phyloP scores from a whole-genome alignment of 176 grass and related monocot species.

The Eragrostis nindensis region DNA sequence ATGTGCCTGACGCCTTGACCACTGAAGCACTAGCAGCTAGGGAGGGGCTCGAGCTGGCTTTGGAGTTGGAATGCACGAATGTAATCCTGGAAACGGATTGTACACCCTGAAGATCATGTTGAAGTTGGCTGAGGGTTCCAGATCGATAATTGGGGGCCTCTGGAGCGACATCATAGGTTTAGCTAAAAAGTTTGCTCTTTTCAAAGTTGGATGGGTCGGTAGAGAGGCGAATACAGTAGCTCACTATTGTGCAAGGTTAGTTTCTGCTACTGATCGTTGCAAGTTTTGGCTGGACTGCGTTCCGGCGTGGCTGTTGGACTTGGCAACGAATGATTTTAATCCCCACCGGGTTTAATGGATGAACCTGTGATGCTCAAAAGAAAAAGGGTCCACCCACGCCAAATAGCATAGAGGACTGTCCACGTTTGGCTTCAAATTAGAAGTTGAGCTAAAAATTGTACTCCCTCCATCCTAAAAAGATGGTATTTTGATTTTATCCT shows the following conservation, averaged over 20 bases:
- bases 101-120: not conserved
- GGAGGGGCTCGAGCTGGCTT: not conserved
- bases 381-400: too few relatives aligned
- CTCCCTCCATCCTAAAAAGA: too few relatives aligned
- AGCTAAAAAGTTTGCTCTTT: not conserved
- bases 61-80: not conserved
- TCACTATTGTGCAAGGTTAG: not conserved
- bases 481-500: too few relatives aligned
- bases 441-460: too few relatives aligned
- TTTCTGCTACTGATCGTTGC: not conserved
- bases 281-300: not conserved
- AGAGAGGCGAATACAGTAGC: not conserved
- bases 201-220: not conserved
- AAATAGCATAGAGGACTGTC: too few relatives aligned
- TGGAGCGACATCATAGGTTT: not conserved
- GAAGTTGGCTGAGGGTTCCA: rapidly evolving
- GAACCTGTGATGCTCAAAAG: not conserved
- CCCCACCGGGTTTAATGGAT: not conserved
- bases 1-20: not conserved
- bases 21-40: not conserved
- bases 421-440: too few relatives aligned
- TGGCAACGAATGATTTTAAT: not conserved
- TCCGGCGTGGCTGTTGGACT: not conserved
- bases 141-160: not conserved
- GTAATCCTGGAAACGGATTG: not conserved